Base-by-base conservation (phyloP, 148 eudicot genomes). In the Diospyros kaki region DNA sequence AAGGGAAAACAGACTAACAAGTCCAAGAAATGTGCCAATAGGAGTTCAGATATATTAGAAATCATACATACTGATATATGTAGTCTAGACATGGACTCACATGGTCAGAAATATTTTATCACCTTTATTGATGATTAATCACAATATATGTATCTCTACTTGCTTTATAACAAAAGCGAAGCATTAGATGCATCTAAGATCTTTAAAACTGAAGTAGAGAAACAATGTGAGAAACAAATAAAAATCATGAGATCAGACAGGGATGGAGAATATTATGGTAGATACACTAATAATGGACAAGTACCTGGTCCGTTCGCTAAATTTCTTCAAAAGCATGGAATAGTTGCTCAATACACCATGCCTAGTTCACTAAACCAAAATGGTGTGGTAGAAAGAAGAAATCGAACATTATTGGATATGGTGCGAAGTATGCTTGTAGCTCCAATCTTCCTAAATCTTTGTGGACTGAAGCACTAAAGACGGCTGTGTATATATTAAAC, bases 361-460 rank as follows among this genome's bases (percentile, higher is more conserved):
- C 53, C 4, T 1, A 2, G 70, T 4, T 10, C 70, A 1, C 55
- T 41, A 4, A 10, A 1, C 17, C 14, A 45, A 38, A 67, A 15
- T 45, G 70, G 70, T 46, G 53, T 67, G 1, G 7, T 51, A 7
- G 69, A 66, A 66, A 66, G 17, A 66, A 4, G 69, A 42, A 66
- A 66, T n/a, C 42, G 17, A 14, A 66, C 51, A 4, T 17, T 66
- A n/a, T 42, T 42, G 15, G 69, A 66, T 14, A 66, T 66, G 50
- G 69, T 66, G n/a, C 42, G 51, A 18, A 43, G 69, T 41, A 66
- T 66, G 51, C 9, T 66, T 4, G 51, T 66, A 50, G 12, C 44
- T 66, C 51, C 44, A 66, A 2, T 51, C 44, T 43, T 42, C 69
- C n/a, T 2, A 14, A 66, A 41, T 66, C 69, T 42, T n/a, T 66